A percentile compares a stretch with the other conserved stretches of the same genome.
Evolutionary conservation across 176 grass and related monocot species (phyloP).

Genomic region (Typha latifolia): DNA sequence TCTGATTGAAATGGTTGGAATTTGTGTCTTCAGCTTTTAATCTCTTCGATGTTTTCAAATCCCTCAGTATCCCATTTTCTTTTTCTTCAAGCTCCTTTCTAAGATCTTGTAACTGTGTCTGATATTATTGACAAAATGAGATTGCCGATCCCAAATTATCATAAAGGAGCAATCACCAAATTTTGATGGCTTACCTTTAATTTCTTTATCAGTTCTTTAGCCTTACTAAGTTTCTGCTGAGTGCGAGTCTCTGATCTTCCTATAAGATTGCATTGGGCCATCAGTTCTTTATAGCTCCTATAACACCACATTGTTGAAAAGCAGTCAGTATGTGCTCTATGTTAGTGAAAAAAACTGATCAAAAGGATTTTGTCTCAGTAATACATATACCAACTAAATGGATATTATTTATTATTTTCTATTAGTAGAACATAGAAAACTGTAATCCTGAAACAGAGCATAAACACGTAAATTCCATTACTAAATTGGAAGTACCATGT

Average conservation of each 20-base stretch:
- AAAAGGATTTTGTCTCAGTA: background rate
- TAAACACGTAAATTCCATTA: no score
- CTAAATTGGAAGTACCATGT: no score
- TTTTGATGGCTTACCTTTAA: conserved; percentile 34
- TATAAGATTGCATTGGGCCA: conserved; percentile 75
- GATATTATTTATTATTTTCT: background rate
- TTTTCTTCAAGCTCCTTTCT: conserved; percentile 73
- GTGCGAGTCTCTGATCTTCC: conserved; percentile 65
- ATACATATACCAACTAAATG: background rate
- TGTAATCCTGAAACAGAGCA: background rate
- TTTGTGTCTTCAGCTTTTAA: conserved; percentile 39
- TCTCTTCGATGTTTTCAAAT: conserved; percentile 70
- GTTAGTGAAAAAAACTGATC: background rate
- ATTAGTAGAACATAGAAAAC: background rate
- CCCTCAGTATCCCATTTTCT: conserved; percentile 61
- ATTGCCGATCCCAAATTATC: no score
- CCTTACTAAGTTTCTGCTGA: conserved; percentile 62
- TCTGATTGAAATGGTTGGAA: conserved; percentile 16
- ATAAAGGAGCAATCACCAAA: background rate
- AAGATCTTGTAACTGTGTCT: conserved; percentile 53
- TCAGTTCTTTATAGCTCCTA: conserved; percentile 90
- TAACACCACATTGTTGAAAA: conserved; percentile 16
- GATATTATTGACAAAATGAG: conserved; percentile 14
- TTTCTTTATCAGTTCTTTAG: conserved; percentile 68
- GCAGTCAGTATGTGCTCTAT: background rate